These are phyloP conservation scores for Populus nigra DNA, from an alignment of 345 rosid species.

Conservation along the genomic window DNA sequence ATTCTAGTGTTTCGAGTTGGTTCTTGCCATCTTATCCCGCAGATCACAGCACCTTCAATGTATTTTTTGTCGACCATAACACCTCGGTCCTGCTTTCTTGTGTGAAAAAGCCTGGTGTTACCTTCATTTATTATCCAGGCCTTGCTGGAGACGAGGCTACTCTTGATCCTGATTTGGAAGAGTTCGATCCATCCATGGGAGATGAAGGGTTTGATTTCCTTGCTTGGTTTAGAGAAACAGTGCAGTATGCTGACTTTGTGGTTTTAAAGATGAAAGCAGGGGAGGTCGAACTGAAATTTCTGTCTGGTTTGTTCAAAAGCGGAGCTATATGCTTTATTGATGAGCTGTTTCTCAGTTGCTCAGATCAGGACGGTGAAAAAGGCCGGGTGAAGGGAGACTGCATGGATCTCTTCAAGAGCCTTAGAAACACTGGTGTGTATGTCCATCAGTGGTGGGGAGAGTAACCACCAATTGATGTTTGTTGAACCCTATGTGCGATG, in stretches of 20 bases:
- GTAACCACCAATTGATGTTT: constrained; percentile 21
- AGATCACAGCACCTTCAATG: constrained; percentile 51
- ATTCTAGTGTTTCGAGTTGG: constrained; percentile 42
- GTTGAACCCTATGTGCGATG: background rate
- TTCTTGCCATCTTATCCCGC: constrained; percentile 68
- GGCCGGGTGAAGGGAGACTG: constrained; percentile 42
- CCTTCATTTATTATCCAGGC: constrained; percentile 78
- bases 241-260: constrained; percentile 63
- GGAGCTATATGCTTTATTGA: constrained; percentile 75
- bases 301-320: constrained; percentile 50
- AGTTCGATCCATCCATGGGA: constrained; percentile 45
- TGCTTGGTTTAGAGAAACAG: constrained; percentile 76
- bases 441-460: constrained; percentile 88
- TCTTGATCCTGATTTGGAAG: constrained; percentile 26
- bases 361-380: constrained; percentile 26
- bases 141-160: constrained; percentile 42
- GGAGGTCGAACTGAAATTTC: constrained; percentile 55
- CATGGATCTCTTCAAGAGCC: constrained; percentile 49
- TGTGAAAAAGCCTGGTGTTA: constrained; percentile 63
- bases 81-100: constrained; percentile 65
- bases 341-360: constrained; percentile 72
- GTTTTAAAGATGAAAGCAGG: constrained; percentile 77
- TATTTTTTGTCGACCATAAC: constrained; percentile 76
- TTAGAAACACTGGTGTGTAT: constrained; percentile 67
- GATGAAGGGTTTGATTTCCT: constrained; percentile 69